These are phyloP conservation scores for Dipodascus albidus DNA, from an alignment of 805 yeast genomes.

Conservation along the genomic window DNA sequence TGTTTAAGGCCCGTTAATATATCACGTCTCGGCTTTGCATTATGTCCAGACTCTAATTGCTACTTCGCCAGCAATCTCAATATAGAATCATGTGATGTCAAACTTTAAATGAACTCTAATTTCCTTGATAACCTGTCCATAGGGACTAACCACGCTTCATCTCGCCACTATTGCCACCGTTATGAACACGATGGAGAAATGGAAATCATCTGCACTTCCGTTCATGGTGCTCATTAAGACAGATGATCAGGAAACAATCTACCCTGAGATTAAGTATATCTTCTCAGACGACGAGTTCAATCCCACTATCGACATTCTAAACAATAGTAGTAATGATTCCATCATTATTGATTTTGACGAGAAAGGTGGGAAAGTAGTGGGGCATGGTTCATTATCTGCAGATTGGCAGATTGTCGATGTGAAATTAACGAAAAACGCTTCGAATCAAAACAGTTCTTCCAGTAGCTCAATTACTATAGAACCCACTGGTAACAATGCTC, in stretches of 20 bases:
- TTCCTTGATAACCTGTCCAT: too few species aligned
- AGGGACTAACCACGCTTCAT: too few species aligned
- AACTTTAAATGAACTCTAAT: too few species aligned
- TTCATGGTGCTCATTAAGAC: conserved; percentile 15
- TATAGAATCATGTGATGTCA: too few species aligned
- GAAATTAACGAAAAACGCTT: conserved; percentile 6
- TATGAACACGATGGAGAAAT: conserved; percentile 4
- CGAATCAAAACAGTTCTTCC: neutral
- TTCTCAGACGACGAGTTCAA: conserved; percentile 27
- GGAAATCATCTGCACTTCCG: conserved; percentile 15
- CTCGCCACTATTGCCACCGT: too few species aligned
- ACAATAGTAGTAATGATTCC: conserved; percentile 22
- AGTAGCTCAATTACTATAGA: neutral
- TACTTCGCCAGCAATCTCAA: too few species aligned
- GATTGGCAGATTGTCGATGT: conserved; percentile 27
- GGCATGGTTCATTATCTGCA: conserved; percentile 26
- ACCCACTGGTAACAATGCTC: neutral
- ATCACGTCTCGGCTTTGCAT: too few species aligned
- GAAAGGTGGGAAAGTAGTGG: conserved; percentile 20
- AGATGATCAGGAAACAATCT: conserved; percentile 14
- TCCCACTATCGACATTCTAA: conserved; percentile 23
- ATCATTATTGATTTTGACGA: conserved; percentile 28
- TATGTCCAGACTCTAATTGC: too few species aligned
- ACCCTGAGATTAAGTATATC: conserved; percentile 29
- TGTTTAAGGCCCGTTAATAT: too few species aligned